Evolutionary conservation across 2,329 filamentous ascomycete species (phyloP).

Genomic region (Aureobasidium sp.): DNA sequence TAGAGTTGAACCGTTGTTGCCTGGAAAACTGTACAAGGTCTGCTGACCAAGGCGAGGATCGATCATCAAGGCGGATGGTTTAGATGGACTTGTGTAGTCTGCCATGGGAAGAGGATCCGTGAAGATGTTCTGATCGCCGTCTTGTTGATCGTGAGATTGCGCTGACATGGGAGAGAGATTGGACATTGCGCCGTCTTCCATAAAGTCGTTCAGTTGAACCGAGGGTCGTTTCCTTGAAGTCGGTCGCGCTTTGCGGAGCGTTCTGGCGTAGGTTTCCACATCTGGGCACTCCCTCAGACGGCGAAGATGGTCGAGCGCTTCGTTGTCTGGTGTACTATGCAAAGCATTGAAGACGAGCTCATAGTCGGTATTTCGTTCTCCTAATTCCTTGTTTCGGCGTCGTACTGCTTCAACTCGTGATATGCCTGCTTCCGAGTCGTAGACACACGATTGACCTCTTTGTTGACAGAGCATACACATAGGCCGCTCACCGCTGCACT

Average conservation of each 20-base stretch:
- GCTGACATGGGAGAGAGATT: not conserved
- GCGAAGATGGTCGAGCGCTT: slow-evolving; percentile 4
- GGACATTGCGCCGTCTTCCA: not conserved
- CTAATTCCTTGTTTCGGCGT: slow-evolving; percentile 6
- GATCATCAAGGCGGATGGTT: not conserved
- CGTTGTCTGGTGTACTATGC: not conserved
- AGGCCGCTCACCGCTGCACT: slow-evolving; percentile 12
- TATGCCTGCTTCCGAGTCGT: slow-evolving; percentile 8
- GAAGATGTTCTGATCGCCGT: not conserved
- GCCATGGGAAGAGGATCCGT: not conserved
- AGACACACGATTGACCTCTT: slow-evolving; percentile 3
- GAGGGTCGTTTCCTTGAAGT: not conserved
- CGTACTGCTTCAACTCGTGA: slow-evolving; percentile 8
- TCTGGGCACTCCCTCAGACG: not conserved
- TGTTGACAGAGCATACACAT: slow-evolving; percentile 6
- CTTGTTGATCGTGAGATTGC: not conserved
- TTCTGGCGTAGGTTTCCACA: not conserved
- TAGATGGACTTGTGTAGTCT: not conserved
- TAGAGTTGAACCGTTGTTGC: not conserved
- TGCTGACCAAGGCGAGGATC: slow-evolving; percentile 2
- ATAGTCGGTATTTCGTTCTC: slow-evolving; percentile 8
- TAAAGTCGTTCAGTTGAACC: not conserved
- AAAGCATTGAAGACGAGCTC: slow-evolving; percentile 1
- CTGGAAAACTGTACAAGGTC: not conserved
- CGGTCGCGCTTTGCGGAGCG: not conserved